Evolutionary conservation across 192 early-diverging fungal species (phyloP), one percentile per base, ranked within the genome.

Genomic region (Allomyces macrogynus): DNA sequence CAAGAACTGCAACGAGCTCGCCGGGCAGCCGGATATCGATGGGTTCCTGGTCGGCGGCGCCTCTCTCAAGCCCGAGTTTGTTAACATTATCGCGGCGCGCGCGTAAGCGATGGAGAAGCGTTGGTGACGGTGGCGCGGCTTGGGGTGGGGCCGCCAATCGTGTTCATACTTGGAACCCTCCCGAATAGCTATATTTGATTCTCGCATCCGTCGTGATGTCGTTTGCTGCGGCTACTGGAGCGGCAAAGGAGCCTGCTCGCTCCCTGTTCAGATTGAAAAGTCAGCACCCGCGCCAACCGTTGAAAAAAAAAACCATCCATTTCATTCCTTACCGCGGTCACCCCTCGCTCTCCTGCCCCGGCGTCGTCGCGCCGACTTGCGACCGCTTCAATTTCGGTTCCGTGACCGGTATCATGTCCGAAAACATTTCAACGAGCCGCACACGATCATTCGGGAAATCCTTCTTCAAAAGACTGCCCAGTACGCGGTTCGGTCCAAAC

Each of bases 31-130:
- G 27, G 93, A 99, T 73, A 86, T 99, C 67, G 95, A 99, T 71
- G 96, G 96, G 66, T 99, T 99, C 91, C 81, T 99, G 61, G 95
- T 99, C 63, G 96, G 96, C 74, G 96, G 96, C 72, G 96, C 96
- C 65, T 91, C 87, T 26, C 84, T 99, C 71, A 97, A 97, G 80
- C 84, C 84, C 57, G 89, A 92, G 72, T 92, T 92, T 69, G 72
- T 81, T 62, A 80, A 78, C 24, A 92, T 92, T 65, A 73, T 82
- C 67, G 68, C 71, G 20, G 75, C 82, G 68, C 62, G 32, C 24
- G 40, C 24, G 44, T 67, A 67, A 60, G 54, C 5, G 3, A 7
- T 40, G 32, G 32, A 40, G 32, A 40, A 40, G 7, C 26, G 7
- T 40, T 2, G 32, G n/a, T 8, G 32, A 40, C 32, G 32, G 32